phyloP scores from a whole-genome alignment of 768 basidiomycete genomes.

The Naganishia onofrii region DNA sequence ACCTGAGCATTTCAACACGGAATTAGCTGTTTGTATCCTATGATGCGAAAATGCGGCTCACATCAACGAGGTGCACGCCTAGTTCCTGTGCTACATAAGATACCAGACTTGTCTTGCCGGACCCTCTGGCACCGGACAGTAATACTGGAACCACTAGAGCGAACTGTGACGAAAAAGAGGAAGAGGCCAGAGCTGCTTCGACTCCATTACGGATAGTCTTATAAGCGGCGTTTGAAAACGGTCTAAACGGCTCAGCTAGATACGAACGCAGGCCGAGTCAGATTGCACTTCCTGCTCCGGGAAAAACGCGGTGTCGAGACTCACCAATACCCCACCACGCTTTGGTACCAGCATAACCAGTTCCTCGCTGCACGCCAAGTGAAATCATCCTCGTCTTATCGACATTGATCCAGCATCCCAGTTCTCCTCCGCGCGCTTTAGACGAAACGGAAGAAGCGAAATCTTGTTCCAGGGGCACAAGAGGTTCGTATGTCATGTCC shows the following conservation, averaged over 20 bases:
- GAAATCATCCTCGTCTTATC: conserved; percentile 72
- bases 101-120: conserved; percentile 73
- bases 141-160: conserved; percentile 61
- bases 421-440: conserved; percentile 63
- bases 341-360: conserved; percentile 60
- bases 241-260: conserved; percentile 60
- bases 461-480: conserved; percentile 53
- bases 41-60: conserved; percentile 41
- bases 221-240: conserved; percentile 40
- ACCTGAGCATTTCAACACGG: conserved; percentile 58
- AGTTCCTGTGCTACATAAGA: conserved; percentile 54
- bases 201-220: conserved; percentile 20
- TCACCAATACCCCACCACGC: conserved; percentile 58
- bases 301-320: conserved; percentile 25
- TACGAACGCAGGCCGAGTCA: background rate
- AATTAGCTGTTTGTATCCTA: background rate
- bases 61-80: conserved; percentile 78
- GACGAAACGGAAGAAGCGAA: conserved; percentile 48
- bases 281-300: background rate
- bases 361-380: conserved; percentile 68
- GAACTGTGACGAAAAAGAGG: background rate
- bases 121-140: conserved; percentile 73
- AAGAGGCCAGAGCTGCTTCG: conserved; percentile 4
- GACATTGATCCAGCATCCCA: conserved; percentile 83
- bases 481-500: conserved; percentile 66